These are phyloP conservation scores for Vachellia collinsii DNA, from an alignment of 306 rosid genomes.

Conservation along the genomic window DNA sequence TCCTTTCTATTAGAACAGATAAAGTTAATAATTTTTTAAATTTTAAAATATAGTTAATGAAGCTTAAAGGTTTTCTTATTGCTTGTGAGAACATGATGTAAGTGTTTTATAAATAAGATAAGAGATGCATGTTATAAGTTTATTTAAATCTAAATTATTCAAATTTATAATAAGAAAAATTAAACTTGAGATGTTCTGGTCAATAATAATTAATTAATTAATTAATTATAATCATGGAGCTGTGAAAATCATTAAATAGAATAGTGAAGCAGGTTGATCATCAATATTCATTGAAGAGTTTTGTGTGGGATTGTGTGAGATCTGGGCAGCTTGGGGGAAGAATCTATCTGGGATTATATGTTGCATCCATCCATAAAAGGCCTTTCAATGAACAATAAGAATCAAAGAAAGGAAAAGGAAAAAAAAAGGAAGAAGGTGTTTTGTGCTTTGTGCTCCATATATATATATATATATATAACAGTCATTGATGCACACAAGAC, in stretches of 20 bases:
- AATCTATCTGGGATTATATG: constrained; percentile 5
- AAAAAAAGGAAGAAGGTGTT: constrained; percentile 24
- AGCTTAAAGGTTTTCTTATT: no score
- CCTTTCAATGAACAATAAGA: constrained; percentile 9
- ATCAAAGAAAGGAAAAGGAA: neutral
- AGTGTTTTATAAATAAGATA: no score
- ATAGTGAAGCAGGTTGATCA: no score
- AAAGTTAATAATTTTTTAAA: no score
- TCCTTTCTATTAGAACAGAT: no score
- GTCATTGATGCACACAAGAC: constrained; percentile 50
- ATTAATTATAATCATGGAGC: neutral
- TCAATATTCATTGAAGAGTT: neutral
- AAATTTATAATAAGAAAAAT: no score
- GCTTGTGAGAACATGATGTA: no score
- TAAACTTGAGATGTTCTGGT: no score
- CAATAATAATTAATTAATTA: neutral
- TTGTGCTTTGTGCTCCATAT: neutral
- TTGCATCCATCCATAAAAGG: constrained; percentile 27
- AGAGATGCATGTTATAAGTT: no score
- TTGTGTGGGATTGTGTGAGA: constrained; percentile 21
- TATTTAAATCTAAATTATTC: no score
- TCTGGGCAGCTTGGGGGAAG: constrained; percentile 3
- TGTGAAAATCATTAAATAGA: neutral
- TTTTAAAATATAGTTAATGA: no score
- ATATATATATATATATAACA: neutral